Conservation (phyloP, 1,139 yeast genomes). For the Candida buenavistaensis region DNA sequence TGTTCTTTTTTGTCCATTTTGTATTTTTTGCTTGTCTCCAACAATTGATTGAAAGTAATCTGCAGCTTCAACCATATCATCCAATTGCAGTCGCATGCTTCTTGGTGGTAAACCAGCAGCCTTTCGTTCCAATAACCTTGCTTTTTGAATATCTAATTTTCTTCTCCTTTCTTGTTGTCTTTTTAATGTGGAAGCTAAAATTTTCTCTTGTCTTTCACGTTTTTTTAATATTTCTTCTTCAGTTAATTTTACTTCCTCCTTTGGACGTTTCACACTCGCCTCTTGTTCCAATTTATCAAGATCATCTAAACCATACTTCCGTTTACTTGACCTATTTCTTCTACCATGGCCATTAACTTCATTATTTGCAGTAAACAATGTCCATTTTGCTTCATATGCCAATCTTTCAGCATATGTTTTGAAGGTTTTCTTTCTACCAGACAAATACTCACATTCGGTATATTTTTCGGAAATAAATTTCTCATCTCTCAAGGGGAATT, state of each 20-base stretch:
- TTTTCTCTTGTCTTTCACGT: conserved; percentile 2
- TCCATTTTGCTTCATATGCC: conserved; percentile 42
- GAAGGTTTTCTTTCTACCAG: conserved; percentile 28
- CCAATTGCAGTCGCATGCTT: too few species aligned
- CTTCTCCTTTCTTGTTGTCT: conserved; percentile 4
- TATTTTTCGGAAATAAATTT: conserved; percentile 19
- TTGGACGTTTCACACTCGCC: conserved; percentile 6
- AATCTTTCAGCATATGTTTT: conserved; percentile 31
- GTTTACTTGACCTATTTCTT: conserved; percentile 6
- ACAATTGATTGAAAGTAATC: conserved; percentile 40
- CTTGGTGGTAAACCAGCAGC: conserved; percentile 13
- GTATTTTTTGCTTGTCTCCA: conserved; percentile 33
- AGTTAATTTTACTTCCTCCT: conserved; percentile 5
- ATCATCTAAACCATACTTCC: conserved; percentile 8
- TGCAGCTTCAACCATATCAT: conserved; percentile 26
- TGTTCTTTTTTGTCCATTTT: conserved; percentile 34
- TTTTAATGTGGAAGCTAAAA: background rate
- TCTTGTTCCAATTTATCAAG: conserved; percentile 10
- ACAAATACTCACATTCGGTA: conserved; percentile 22
- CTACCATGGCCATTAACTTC: conserved; percentile 6
- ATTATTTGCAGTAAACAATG: conserved; percentile 14
- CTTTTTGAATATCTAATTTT: conserved; percentile 1
- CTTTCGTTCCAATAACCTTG: conserved; percentile 4
- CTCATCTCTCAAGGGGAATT: conserved; percentile 17
- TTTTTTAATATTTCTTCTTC: conserved; percentile 9